phyloP scores from a whole-genome alignment of 177 flowering plant genomes.

The Vitis hybrid region DNA sequence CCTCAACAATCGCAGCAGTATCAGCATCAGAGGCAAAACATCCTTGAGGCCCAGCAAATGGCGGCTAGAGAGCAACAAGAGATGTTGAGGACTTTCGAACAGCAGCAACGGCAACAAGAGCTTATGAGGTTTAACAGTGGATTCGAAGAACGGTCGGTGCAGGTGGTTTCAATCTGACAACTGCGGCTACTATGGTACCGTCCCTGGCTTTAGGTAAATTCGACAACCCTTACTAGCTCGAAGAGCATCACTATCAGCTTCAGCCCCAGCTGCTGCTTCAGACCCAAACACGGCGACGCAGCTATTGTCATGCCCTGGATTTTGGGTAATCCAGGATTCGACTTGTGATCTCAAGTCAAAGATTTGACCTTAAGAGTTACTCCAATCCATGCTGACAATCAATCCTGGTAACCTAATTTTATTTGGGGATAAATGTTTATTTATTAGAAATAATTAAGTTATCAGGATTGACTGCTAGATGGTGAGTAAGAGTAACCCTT shows the following conservation, averaged over 20 bases:
- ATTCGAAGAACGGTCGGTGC: slow-evolving; percentile 20
- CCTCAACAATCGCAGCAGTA: too few relatives aligned
- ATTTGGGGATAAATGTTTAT: too few relatives aligned
- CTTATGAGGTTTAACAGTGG: slow-evolving; percentile 34
- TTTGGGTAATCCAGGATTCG: too few relatives aligned
- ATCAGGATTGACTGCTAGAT: accelerated
- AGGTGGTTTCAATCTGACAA: slow-evolving; percentile 34
- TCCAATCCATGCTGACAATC: too few relatives aligned
- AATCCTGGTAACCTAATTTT: too few relatives aligned
- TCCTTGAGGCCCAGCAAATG: too few relatives aligned
- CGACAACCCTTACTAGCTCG: slow-evolving; percentile 16
- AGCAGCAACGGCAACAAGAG: slow-evolving; percentile 32
- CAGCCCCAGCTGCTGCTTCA: slow-evolving; percentile 16
- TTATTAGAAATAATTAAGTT: too few relatives aligned
- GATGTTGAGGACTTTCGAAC: slow-evolving; percentile 26
- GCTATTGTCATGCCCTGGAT: slow-evolving; percentile 4
- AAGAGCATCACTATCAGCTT: slow-evolving; percentile 8
- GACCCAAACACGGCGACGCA: slow-evolving; percentile 9
- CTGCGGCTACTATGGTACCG: slow-evolving; percentile 1
- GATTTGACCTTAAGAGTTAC: too few relatives aligned
- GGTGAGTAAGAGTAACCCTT: not conserved
- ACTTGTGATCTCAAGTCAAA: too few relatives aligned
- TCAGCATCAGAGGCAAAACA: too few relatives aligned
- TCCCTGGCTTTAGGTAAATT: slow-evolving; percentile 32
- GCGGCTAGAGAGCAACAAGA: slow-evolving; percentile 22